Percentiles rank a stretch among this genome's conserved stretches.
Evolutionary conservation across 139 green algal genomes (phyloP).

Genomic region (Micromonas commoda): DNA sequence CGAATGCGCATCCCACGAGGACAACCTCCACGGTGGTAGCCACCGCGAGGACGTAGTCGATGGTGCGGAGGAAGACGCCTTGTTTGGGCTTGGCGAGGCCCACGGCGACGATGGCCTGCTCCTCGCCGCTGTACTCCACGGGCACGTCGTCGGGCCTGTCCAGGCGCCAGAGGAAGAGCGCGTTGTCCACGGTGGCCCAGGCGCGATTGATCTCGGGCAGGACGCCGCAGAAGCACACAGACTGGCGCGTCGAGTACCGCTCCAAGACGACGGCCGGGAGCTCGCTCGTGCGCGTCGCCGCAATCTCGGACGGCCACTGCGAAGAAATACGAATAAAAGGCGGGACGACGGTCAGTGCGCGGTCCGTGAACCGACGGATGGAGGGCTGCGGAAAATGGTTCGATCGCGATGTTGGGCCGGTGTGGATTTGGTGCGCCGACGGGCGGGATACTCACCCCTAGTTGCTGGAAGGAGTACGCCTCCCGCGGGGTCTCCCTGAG

Average conservation of each 20-base stretch:
- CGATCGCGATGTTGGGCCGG: neutral
- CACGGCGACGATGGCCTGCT: conserved; percentile 83
- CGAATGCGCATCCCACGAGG: neutral
- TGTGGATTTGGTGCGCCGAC: neutral
- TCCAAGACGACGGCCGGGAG: conserved; percentile 73
- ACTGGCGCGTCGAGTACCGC: conserved; percentile 62
- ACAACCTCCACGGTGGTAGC: conserved; percentile 78
- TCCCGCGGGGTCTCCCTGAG: conserved; percentile 13
- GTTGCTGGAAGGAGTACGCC: conserved; percentile 25
- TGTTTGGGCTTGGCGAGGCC: conserved; percentile 56
- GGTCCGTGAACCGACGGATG: no score
- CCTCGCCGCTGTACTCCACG: conserved; percentile 79
- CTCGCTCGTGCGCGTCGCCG: conserved; percentile 31
- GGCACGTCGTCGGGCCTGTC: conserved; percentile 74
- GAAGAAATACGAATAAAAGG: no score
- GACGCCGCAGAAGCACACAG: conserved; percentile 81
- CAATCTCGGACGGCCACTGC: conserved; percentile 16
- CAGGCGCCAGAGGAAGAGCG: conserved; percentile 84
- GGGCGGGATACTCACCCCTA: neutral
- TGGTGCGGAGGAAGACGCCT: conserved; percentile 80
- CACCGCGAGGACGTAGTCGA: conserved; percentile 85
- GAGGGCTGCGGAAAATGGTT: no score
- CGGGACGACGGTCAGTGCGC: no score
- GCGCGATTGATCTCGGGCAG: conserved; percentile 74
- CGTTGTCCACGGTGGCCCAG: conserved; percentile 87